phyloP scores from a whole-genome alignment of 2,329 filamentous ascomycete species.

The Hypocreales sp. region DNA sequence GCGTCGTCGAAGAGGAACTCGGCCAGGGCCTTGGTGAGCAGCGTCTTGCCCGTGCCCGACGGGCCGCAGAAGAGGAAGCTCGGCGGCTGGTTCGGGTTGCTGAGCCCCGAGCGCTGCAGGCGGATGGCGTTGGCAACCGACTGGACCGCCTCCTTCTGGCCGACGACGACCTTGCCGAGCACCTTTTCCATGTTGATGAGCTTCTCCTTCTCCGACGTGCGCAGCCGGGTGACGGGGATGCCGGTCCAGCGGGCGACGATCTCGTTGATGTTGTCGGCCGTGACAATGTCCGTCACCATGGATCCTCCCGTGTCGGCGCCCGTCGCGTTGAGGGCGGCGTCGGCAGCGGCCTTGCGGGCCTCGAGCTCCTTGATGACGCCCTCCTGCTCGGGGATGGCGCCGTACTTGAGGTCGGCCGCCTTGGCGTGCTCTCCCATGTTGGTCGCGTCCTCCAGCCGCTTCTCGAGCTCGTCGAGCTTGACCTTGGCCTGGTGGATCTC shows the following conservation, averaged over 20 bases:
- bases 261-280: constrained; percentile 96
- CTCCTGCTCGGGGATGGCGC: constrained; percentile 89
- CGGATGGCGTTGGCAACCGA: constrained; percentile 94
- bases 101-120: constrained; percentile 82
- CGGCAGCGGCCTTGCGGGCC: constrained; percentile 60
- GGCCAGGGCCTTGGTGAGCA: constrained; percentile 90
- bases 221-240: constrained; percentile 86
- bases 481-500: constrained; percentile 89
- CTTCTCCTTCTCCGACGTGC: constrained; percentile 95
- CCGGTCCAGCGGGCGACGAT: constrained; percentile 97
- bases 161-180: constrained; percentile 72
- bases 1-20: constrained; percentile 97
- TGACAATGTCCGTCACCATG: constrained; percentile 84
- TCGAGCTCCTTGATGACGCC: constrained; percentile 68
- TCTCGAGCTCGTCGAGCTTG: constrained; percentile 81
- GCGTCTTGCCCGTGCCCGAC: constrained; percentile 93
- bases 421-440: constrained; percentile 71
- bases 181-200: constrained; percentile 92
- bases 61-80: constrained; percentile 98
- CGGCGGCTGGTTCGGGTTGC: constrained; percentile 91
- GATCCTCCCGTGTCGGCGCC: constrained; percentile 47
- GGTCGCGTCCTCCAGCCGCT: constrained; percentile 87
- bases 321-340: constrained; percentile 47
- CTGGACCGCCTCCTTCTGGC: constrained; percentile 83
- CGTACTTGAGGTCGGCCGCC: constrained; percentile 91